A percentile compares a stretch with the other conserved stretches of the same genome.
Conservation (phyloP, 441 rosid genomes). For the Syzygium malaccense region DNA sequence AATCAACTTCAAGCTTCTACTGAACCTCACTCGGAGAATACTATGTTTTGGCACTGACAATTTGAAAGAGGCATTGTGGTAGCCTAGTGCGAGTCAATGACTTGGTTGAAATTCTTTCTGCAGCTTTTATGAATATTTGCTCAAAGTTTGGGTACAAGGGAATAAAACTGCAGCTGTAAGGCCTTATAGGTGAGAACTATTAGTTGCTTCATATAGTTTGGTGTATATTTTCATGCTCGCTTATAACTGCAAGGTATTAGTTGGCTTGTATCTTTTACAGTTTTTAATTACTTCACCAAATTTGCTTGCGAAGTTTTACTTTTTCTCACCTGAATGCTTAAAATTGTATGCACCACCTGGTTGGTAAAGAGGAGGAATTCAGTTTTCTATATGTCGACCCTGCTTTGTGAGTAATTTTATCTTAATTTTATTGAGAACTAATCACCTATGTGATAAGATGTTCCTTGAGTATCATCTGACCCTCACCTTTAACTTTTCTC, state of each 20-base stretch:
- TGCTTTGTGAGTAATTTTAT: neutral
- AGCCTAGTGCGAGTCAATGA: neutral
- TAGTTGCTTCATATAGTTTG: neutral
- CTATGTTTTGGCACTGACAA: neutral
- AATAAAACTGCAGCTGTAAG: slow-evolving; percentile 68
- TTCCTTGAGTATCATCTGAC: neutral
- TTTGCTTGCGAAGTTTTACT: neutral
- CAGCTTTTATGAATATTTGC: slow-evolving; percentile 98
- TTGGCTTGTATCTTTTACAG: neutral
- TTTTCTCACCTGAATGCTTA: neutral
- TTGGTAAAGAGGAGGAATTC: neutral
- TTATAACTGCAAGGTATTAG: neutral
- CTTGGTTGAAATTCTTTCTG: neutral
- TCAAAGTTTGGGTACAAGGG: slow-evolving; percentile 97
- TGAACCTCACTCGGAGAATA: neutral
- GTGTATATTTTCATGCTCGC: neutral
- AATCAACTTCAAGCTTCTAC: neutral
- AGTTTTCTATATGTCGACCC: neutral
- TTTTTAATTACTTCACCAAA: neutral
- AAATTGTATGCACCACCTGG: neutral
- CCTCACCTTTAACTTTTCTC: neutral
- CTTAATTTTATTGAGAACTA: neutral
- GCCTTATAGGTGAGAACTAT: slow-evolving; percentile 57
- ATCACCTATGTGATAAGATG: neutral
- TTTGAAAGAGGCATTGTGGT: neutral